Conservation (phyloP, 23 red algal species). For the Gracilariopsis chorda region DNA sequence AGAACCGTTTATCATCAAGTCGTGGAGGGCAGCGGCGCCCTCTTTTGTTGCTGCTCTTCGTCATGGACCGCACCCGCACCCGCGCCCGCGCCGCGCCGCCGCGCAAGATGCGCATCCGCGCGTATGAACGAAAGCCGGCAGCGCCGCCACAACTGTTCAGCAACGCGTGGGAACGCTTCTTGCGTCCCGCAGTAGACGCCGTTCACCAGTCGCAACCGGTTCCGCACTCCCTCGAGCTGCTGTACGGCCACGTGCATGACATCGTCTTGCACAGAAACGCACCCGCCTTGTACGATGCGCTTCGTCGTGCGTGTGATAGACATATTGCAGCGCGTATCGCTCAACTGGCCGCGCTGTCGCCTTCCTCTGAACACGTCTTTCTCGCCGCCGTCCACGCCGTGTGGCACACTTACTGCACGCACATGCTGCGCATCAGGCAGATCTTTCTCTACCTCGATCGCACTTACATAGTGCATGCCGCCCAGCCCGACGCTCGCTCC, state of each 20-base stretch:
- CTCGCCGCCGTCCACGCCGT: conserved; percentile 28
- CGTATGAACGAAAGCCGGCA: conserved; percentile 48
- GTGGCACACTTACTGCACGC: conserved; percentile 72
- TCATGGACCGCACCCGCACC: not conserved
- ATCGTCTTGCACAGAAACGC: conserved; percentile 64
- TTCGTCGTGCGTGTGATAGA: conserved; percentile 51
- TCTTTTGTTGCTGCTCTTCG: too few species aligned
- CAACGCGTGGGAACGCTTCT: conserved; percentile 43
- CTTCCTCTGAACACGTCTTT: conserved; percentile 34
- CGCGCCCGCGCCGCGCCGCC: not conserved
- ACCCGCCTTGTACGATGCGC: conserved; percentile 49
- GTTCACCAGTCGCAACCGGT: conserved; percentile 42
- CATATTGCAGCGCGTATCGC: conserved; percentile 41
- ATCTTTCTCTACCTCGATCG: conserved; percentile 96
- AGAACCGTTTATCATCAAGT: too few species aligned
- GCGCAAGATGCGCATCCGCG: conserved; percentile 47
- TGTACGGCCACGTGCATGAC: conserved; percentile 88
- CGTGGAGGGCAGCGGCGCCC: too few species aligned
- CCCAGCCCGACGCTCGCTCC: conserved; percentile 15
- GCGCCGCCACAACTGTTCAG: conserved; percentile 55
- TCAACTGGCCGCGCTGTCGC: not conserved
- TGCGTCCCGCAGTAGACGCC: conserved; percentile 70
- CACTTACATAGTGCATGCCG: conserved; percentile 73
- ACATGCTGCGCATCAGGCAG: conserved; percentile 70
- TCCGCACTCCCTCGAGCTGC: conserved; percentile 72